Evolutionary conservation across 768 basidiomycete species (phyloP).

Genomic region (Suillus bovinus): DNA sequence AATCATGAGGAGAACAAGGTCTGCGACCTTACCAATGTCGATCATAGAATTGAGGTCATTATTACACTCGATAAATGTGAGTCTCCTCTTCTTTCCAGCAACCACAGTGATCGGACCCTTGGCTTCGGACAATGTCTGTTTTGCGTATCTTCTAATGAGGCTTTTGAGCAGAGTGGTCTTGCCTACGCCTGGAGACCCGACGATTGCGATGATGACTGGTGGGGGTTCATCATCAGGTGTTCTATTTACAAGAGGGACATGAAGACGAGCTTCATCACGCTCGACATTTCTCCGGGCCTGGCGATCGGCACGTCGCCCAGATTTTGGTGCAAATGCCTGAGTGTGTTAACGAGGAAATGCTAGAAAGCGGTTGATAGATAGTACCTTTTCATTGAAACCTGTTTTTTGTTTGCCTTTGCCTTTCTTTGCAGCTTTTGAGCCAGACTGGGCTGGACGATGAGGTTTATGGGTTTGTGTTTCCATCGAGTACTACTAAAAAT

Average conservation of each 20-base stretch:
- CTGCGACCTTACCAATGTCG: constrained; percentile 95
- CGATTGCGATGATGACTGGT: constrained; percentile 91
- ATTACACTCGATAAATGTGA: constrained; percentile 98
- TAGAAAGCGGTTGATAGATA: neutral
- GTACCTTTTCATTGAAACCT: constrained; percentile 89
- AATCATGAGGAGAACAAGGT: constrained; percentile 95
- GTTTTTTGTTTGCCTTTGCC: constrained; percentile 68
- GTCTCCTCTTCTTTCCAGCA: constrained; percentile 84
- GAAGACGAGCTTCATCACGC: constrained; percentile 89
- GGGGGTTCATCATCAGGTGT: constrained; percentile 92
- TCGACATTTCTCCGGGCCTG: constrained; percentile 92
- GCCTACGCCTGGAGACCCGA: constrained; percentile 96
- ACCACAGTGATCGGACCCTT: constrained; percentile 95
- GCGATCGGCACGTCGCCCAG: constrained; percentile 84
- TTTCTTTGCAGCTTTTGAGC: constrained; percentile 77
- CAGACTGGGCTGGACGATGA: constrained; percentile 74
- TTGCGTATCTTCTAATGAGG: constrained; percentile 89
- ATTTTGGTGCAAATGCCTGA: constrained; percentile 91
- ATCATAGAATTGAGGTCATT: constrained; percentile 99
- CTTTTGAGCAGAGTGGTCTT: constrained; percentile 94
- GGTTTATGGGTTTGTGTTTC: constrained; percentile 80
- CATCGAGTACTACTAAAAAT: constrained; percentile 40
- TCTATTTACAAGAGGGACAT: constrained; percentile 94
- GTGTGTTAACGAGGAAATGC: constrained; percentile 4
- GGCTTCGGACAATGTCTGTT: constrained; percentile 86